Percentiles rank a stretch among this genome's conserved stretches.
phyloP scores from a whole-genome alignment of 2,329 filamentous ascomycete species.

The Colletotrichum nymphaeae region DNA sequence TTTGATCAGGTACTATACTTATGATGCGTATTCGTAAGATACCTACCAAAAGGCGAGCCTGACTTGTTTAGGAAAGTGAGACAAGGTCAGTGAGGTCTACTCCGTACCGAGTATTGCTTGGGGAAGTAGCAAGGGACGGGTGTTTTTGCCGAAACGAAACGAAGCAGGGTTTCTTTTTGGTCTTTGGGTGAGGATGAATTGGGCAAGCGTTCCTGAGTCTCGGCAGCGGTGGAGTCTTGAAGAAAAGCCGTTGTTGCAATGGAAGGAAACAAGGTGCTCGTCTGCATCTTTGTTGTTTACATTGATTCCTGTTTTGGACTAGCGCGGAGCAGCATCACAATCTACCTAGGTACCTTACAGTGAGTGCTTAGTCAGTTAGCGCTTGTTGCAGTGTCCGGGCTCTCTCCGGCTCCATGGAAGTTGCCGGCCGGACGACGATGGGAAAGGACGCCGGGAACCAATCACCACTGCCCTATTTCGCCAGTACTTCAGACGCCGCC shows the following conservation, averaged over 20 bases:
- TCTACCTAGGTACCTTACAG: too few relatives aligned
- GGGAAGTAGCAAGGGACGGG: not conserved
- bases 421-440: not conserved
- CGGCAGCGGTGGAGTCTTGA: slow-evolving; percentile 4
- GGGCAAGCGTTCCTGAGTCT: slow-evolving; percentile 4
- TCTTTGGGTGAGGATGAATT: not conserved
- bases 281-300: slow-evolving; percentile 27
- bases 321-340: slow-evolving; percentile 11
- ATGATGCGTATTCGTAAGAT: not conserved
- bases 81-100: not conserved
- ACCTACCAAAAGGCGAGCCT: not conserved
- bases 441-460: not conserved
- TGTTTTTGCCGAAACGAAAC: not conserved
- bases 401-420: not conserved
- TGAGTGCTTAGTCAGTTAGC: too few relatives aligned
- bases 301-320: slow-evolving; percentile 23
- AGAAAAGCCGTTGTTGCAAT: slow-evolving; percentile 26
- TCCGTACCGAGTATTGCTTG: not conserved
- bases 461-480: slow-evolving; percentile 14
- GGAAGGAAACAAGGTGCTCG: slow-evolving; percentile 4
- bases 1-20: too few relatives aligned
- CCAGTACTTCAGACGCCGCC: not conserved
- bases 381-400: not conserved
- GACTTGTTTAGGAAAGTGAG: not conserved
- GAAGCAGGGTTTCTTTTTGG: not conserved